A percentile compares a stretch with the other conserved stretches of the same genome.
Evolutionary conservation across 2,329 filamentous ascomycete species (phyloP).

Genomic region (Paecilomyces niveus): DNA sequence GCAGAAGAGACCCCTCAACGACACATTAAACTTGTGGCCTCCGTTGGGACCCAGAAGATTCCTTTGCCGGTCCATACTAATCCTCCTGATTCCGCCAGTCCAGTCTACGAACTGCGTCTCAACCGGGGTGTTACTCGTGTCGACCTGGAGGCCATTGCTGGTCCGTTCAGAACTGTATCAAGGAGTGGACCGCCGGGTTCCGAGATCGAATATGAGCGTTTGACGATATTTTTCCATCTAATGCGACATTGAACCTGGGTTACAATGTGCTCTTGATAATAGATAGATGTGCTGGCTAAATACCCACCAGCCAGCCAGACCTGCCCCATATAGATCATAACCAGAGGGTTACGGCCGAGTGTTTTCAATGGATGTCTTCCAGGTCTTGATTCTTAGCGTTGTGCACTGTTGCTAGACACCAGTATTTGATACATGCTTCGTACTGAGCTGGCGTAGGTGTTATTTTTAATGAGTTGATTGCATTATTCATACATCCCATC

Average conservation of each 20-base stretch:
- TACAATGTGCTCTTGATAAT: background rate
- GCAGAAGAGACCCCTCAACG: constrained; percentile 58
- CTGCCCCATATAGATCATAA: too few species aligned
- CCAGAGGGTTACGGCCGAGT: too few species aligned
- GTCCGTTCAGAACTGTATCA: constrained; percentile 52
- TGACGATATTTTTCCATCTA: constrained; percentile 69
- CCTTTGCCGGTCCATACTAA: constrained; percentile 51
- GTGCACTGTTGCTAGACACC: too few species aligned
- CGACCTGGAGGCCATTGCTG: constrained; percentile 69
- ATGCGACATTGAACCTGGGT: constrained; percentile 28
- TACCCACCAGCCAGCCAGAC: too few species aligned
- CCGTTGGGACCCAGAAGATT: constrained; percentile 57
- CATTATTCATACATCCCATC: too few species aligned
- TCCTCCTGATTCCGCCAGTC: constrained; percentile 46
- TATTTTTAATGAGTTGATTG: too few species aligned
- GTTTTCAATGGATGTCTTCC: too few species aligned
- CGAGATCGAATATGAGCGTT: constrained; percentile 62
- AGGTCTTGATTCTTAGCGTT: too few species aligned
- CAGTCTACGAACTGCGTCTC: constrained; percentile 69
- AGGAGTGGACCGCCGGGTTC: constrained; percentile 53
- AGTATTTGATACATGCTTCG: too few species aligned
- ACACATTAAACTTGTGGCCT: constrained; percentile 70
- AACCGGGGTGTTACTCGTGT: constrained; percentile 68
- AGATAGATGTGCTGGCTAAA: background rate
- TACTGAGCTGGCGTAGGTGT: too few species aligned